Percentiles rank a stretch among this genome's conserved stretches.
These are phyloP conservation scores for Paecilomyces sp. DNA, from an alignment of 2,329 filamentous ascomycete species.

Conservation along the genomic window DNA sequence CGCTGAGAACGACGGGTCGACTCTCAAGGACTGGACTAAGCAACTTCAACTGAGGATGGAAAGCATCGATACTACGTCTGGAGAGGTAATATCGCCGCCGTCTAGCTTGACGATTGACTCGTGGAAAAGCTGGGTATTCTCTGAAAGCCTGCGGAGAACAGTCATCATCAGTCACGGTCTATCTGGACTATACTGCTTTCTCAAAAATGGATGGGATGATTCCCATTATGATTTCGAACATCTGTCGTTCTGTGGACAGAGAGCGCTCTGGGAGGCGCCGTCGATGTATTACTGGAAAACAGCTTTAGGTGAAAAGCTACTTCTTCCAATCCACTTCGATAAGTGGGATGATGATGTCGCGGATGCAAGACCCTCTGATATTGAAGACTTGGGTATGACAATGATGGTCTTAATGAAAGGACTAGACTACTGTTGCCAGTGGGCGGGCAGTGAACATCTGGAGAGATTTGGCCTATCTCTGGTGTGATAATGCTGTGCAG, in stretches of 20 bases:
- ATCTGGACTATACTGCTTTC: slow-evolving; percentile 6
- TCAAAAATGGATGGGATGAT: slow-evolving; percentile 8
- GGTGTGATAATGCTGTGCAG: not conserved
- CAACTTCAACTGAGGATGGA: not conserved
- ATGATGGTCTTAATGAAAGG: slow-evolving; percentile 8
- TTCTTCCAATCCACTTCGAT: not conserved
- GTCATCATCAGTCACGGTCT: slow-evolving; percentile 4
- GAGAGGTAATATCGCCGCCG: not conserved
- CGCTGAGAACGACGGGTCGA: slow-evolving; percentile 27
- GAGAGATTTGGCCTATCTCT: not conserved
- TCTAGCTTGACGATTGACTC: not conserved
- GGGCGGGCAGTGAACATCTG: not conserved
- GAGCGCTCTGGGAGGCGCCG: slow-evolving; percentile 4
- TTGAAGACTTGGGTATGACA: slow-evolving; percentile 7
- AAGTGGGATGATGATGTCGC: slow-evolving; percentile 4
- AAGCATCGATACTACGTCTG: not conserved
- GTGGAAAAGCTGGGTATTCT: slow-evolving; percentile 5
- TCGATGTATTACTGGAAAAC: slow-evolving; percentile 3
- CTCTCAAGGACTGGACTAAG: slow-evolving; percentile 2
- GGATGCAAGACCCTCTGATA: slow-evolving; percentile 1
- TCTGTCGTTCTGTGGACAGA: slow-evolving; percentile 6
- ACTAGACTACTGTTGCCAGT: slow-evolving; percentile 4
- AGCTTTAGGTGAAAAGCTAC: not conserved
- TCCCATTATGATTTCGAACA: slow-evolving; percentile 5
- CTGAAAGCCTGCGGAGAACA: slow-evolving; percentile 7